Evolutionary conservation across 257 asterid species (phyloP).

Genomic region (Forsythia suspensa): DNA sequence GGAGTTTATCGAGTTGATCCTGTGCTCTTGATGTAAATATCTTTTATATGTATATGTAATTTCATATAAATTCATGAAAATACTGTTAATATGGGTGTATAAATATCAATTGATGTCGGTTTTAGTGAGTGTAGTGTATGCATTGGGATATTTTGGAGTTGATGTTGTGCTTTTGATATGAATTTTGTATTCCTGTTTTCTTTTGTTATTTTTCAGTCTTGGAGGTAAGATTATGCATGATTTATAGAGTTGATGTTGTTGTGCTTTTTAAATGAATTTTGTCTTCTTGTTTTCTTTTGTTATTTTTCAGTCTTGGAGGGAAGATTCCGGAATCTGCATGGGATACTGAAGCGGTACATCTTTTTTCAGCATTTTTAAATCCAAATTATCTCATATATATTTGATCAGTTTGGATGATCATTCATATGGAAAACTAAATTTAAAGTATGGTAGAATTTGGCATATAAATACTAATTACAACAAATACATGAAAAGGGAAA

Average conservation of each 20-base stretch:
- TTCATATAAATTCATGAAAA: too few relatives aligned
- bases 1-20: not conserved
- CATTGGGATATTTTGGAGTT: not conserved
- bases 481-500: not conserved
- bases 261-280: not conserved
- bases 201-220: not conserved
- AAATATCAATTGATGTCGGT: not conserved
- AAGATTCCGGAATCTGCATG: slow-evolving; percentile 55
- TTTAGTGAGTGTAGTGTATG: not conserved
- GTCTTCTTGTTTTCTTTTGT: not conserved
- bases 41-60: too few relatives aligned
- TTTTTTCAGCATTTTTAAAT: not conserved
- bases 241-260: not conserved
- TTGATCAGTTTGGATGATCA: not conserved
- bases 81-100: not conserved
- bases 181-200: not conserved
- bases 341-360: slow-evolving; percentile 42
- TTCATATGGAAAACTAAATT: not conserved
- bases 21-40: not conserved
- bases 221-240: not conserved
- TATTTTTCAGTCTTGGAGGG: slow-evolving; percentile 78
- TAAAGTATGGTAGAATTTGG: not conserved
- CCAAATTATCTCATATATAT: not conserved
- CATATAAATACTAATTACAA: not conserved
- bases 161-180: not conserved